Percentiles rank a stretch among this genome's conserved stretches.
Conservation (phyloP, 2,329 filamentous ascomycete genomes). For the Aspergillus fijiensis region DNA sequence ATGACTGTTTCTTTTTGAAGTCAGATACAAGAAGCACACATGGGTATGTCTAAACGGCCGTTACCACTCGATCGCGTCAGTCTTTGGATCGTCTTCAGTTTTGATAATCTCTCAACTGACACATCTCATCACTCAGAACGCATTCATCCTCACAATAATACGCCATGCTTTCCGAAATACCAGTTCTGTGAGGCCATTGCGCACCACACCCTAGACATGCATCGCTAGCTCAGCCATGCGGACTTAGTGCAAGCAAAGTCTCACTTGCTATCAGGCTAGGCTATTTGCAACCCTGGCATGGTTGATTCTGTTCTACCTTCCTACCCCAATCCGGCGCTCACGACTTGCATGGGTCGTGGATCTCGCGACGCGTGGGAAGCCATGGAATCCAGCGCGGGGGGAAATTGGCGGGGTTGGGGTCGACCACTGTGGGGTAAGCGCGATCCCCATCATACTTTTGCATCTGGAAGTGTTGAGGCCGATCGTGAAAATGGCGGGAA, state of each 20-base stretch:
- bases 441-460: not conserved
- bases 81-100: no score
- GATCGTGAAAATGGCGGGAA: not conserved
- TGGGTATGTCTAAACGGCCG: no score
- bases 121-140: not conserved
- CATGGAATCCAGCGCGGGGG: not conserved
- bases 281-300: slow-evolving; percentile 8
- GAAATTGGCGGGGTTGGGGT: not conserved
- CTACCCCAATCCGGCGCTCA: slow-evolving; percentile 16
- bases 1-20: not conserved
- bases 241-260: slow-evolving; percentile 60
- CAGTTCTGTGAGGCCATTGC: slow-evolving; percentile 58
- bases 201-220: slow-evolving; percentile 59
- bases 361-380: slow-evolving; percentile 7
- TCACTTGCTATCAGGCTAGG: slow-evolving; percentile 45
- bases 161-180: slow-evolving; percentile 54
- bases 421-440: not conserved
- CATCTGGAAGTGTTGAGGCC: not conserved
- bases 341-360: slow-evolving; percentile 23
- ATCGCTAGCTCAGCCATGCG: slow-evolving; percentile 57
- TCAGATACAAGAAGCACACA: no score
- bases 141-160: slow-evolving; percentile 19
- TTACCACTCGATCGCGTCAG: no score
- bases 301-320: slow-evolving; percentile 11
- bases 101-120: no score